Conservation (phyloP, 495 filamentous ascomycete species). For the Umbilicaria muhlenbergii region DNA sequence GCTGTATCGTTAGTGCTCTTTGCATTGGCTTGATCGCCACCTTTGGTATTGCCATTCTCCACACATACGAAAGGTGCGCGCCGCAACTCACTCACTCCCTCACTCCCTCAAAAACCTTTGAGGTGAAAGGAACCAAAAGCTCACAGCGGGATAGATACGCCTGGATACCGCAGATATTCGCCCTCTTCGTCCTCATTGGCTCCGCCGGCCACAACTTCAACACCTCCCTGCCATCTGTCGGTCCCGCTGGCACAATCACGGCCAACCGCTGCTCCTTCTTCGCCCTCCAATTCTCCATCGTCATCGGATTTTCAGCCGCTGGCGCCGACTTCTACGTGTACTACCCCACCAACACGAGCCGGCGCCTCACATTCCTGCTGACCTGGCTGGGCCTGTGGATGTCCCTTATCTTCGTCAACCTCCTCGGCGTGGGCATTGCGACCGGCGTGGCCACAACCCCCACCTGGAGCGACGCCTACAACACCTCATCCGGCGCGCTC, state of each 20-base stretch:
- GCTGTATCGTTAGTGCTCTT: conserved; percentile 48
- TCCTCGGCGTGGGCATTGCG: conserved; percentile 55
- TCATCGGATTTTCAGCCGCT: conserved; percentile 33
- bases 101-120: too few relatives aligned
- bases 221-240: conserved; percentile 25
- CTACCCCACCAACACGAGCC: conserved; percentile 31
- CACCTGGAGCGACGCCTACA: conserved; percentile 37
- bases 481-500: conserved; percentile 45
- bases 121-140: too few relatives aligned
- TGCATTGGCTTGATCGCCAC: conserved; percentile 47
- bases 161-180: conserved; percentile 50
- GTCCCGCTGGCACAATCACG: conserved; percentile 24
- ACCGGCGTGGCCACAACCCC: conserved; percentile 37
- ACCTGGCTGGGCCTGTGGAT: conserved; percentile 30
- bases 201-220: conserved; percentile 53
- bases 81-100: too few relatives aligned
- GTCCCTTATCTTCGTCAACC: conserved; percentile 37
- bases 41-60: conserved; percentile 59
- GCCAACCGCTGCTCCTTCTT: conserved; percentile 50
- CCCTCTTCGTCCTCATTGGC: conserved; percentile 48
- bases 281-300: conserved; percentile 37
- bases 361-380: conserved; percentile 25
- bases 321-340: conserved; percentile 44
- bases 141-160: conserved; percentile 32
- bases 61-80: conserved; percentile 45